phyloP scores from a whole-genome alignment of 2,329 filamentous ascomycete genomes.

The Ceratocystis papillata region DNA sequence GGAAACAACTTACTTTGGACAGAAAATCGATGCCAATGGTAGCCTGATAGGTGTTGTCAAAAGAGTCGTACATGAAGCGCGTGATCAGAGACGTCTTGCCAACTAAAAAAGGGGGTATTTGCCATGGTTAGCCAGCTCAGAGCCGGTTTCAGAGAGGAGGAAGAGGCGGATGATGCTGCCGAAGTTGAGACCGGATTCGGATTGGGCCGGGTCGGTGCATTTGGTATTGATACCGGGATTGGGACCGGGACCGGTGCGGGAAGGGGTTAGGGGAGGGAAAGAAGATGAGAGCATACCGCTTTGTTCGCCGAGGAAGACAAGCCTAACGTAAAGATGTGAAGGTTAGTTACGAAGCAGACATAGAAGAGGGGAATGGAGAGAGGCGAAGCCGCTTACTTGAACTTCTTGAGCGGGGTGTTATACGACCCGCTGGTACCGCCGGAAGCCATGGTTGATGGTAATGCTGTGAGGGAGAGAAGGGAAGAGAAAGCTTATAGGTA shows the following conservation, averaged over 20 bases:
- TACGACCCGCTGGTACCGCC: constrained; percentile 65
- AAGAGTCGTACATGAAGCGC: constrained; percentile 99
- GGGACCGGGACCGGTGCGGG: not conserved
- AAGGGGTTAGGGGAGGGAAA: not conserved
- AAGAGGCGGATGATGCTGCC: not conserved
- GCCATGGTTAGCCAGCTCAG: not conserved
- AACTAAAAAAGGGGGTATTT: constrained; percentile 44
- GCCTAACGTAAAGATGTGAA: constrained; percentile 39
- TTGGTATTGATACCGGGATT: too few relatives aligned
- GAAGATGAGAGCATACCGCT: constrained; percentile 57
- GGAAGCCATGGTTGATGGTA: constrained; percentile 60
- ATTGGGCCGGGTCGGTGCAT: not conserved
- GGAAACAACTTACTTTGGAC: constrained; percentile 59
- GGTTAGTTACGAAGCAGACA: constrained; percentile 17
- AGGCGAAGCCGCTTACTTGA: constrained; percentile 57
- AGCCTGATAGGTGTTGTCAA: constrained; percentile 99
- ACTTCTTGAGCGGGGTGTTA: constrained; percentile 99
- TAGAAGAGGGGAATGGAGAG: not conserved
- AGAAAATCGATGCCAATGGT: constrained; percentile 99
- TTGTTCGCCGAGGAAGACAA: constrained; percentile 97
- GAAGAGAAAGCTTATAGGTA: not conserved
- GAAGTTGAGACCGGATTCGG: not conserved
- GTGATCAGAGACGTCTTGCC: constrained; percentile 98
- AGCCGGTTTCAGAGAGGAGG: not conserved
- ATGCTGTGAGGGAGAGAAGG: not conserved